Conservation (phyloP, 306 rosid genomes). For the Neltuma alba region DNA sequence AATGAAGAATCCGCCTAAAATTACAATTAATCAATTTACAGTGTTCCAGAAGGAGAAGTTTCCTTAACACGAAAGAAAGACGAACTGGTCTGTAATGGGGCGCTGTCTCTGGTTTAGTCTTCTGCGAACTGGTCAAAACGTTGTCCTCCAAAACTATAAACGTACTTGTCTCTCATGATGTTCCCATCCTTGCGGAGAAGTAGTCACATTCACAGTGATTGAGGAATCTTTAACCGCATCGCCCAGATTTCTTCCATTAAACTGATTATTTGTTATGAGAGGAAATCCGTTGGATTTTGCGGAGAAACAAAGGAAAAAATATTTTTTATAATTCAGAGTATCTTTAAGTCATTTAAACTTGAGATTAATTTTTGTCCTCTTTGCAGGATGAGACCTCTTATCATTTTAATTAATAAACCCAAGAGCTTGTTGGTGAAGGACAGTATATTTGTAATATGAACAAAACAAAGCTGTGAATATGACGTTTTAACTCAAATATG, state of each 20-base stretch:
- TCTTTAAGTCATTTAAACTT: no score
- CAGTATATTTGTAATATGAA: neutral
- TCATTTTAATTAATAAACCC: no score
- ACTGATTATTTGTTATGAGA: neutral
- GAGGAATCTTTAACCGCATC: neutral
- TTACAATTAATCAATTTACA: neutral
- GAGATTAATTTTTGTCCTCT: no score
- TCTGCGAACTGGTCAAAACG: slow-evolving; percentile 17
- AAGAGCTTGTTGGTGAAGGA: no score
- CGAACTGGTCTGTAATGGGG: slow-evolving; percentile 22
- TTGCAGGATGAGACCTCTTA: no score
- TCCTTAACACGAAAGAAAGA: slow-evolving; percentile 20
- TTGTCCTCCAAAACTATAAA: neutral
- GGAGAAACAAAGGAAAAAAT: neutral
- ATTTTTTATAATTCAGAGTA: no score
- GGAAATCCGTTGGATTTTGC: neutral
- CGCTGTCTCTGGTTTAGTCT: slow-evolving; percentile 12
- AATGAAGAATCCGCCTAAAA: neutral
- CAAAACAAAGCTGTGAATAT: neutral
- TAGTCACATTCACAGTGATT: neutral
- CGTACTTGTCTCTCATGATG: neutral
- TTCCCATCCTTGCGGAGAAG: neutral
- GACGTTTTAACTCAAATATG: neutral
- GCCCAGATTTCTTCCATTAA: neutral
- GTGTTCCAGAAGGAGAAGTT: neutral